These are phyloP conservation scores for Talaromyces ruber DNA, from an alignment of 495 filamentous ascomycete species.

Conservation along the genomic window DNA sequence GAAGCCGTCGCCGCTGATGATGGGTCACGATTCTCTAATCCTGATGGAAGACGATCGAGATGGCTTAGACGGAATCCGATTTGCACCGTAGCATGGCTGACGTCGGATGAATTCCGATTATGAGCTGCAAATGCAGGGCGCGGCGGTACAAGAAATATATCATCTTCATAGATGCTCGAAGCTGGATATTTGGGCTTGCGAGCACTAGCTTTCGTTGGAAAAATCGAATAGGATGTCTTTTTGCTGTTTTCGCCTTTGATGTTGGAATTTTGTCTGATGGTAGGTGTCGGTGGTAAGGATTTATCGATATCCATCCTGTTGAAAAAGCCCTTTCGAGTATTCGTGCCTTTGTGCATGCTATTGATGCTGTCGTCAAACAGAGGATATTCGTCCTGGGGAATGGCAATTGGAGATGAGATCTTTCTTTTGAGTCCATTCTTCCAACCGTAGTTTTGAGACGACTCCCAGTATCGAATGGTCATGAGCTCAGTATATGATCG, in stretches of 20 bases:
- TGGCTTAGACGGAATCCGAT: conserved; percentile 25
- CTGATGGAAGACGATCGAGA: background rate
- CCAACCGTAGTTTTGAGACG: conserved; percentile 1
- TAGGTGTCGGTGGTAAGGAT: conserved; percentile 6
- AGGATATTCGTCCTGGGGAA: background rate
- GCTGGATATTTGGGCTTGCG: conserved; percentile 2
- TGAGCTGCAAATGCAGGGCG: conserved; percentile 11
- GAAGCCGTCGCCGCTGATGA: background rate
- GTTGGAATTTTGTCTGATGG: background rate
- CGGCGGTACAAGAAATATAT: conserved; percentile 7
- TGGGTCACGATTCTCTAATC: background rate
- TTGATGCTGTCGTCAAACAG: background rate
- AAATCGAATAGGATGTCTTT: conserved; percentile 9
- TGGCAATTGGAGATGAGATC: conserved; percentile 12
- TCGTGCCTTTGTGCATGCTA: background rate
- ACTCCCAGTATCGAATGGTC: conserved; percentile 16
- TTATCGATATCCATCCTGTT: conserved; percentile 4
- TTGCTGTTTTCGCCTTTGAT: background rate
- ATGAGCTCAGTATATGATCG: conserved; percentile 22
- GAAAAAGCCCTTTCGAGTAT: background rate
- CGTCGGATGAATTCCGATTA: conserved; percentile 21
- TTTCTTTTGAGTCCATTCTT: conserved; percentile 12
- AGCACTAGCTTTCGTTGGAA: conserved; percentile 7
- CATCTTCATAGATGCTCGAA: conserved; percentile 10
- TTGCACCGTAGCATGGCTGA: conserved; percentile 26